A percentile compares a stretch with the other conserved stretches of the same genome.
Evolutionary conservation across 495 filamentous ascomycete genomes (phyloP).

Genomic region (Aspergillus indologenus): DNA sequence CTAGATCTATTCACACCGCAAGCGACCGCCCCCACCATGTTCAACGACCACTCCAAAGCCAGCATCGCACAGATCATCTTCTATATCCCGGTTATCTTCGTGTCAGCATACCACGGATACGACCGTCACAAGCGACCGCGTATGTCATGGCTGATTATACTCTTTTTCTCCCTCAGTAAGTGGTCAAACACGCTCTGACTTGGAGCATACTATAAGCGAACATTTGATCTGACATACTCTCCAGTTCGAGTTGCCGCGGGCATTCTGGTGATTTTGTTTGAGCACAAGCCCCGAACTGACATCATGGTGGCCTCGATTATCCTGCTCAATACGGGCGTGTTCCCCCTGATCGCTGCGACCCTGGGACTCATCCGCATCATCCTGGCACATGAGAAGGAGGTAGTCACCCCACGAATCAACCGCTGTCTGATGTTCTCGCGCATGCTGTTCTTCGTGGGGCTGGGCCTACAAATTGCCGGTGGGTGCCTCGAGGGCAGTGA

Average conservation of each 20-base stretch:
- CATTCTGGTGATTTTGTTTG: constrained; percentile 23
- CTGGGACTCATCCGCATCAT: constrained; percentile 29
- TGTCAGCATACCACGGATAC: constrained; percentile 16
- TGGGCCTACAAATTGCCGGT: constrained; percentile 26
- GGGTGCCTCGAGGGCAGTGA: constrained; percentile 25
- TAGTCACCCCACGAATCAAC: constrained; percentile 12
- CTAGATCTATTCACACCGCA: too few relatives aligned
- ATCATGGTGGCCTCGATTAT: constrained; percentile 24
- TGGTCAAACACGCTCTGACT: not conserved
- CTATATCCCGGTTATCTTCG: constrained; percentile 20
- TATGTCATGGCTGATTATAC: constrained; percentile 20
- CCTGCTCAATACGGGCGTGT: constrained; percentile 26
- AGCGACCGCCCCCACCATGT: constrained; percentile 12
- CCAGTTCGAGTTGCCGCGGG: constrained; percentile 23
- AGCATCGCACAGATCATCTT: constrained; percentile 27
- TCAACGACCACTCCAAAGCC: constrained; percentile 23
- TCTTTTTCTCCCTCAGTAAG: constrained; percentile 14
- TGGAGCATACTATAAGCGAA: not conserved
- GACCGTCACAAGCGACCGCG: constrained; percentile 24
- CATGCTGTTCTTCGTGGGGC: constrained; percentile 23
- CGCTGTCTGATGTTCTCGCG: constrained; percentile 17
- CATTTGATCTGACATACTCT: not conserved
- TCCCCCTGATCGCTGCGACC: constrained; percentile 27
- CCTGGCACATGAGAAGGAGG: constrained; percentile 12
- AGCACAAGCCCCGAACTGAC: constrained; percentile 17